phyloP scores from a whole-genome alignment of 176 grass and related monocot genomes.

The Oryza rufipogon region DNA sequence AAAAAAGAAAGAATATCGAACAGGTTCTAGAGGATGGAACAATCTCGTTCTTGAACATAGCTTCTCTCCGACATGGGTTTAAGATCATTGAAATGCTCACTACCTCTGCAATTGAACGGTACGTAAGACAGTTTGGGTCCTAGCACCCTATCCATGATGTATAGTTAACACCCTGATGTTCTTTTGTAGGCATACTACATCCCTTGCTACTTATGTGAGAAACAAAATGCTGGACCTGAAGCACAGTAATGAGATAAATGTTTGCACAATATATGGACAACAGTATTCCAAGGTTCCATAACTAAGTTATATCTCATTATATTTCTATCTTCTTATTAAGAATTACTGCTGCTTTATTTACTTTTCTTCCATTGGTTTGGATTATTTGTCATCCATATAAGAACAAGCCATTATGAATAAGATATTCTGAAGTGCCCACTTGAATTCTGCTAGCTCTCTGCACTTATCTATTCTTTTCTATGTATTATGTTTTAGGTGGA shows the following conservation, averaged over 20 bases:
- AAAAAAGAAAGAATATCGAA: slow-evolving; percentile 79
- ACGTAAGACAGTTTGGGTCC: slow-evolving; percentile 21
- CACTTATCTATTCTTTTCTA: background rate
- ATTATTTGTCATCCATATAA: background rate
- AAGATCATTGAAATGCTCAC: slow-evolving; percentile 69
- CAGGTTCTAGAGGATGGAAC: slow-evolving; percentile 94
- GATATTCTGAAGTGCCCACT: background rate
- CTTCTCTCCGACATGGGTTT: slow-evolving; percentile 90
- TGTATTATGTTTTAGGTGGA: slow-evolving; percentile 43
- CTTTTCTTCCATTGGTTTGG: background rate
- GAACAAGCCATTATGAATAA: slow-evolving; percentile 21
- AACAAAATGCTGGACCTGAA: slow-evolving; percentile 77
- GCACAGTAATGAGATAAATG: slow-evolving; percentile 74
- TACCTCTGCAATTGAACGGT: slow-evolving; percentile 71
- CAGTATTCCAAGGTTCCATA: slow-evolving; percentile 54
- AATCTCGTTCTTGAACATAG: slow-evolving; percentile 82
- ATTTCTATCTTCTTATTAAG: slow-evolving; percentile 20
- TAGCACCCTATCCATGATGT: slow-evolving; percentile 18
- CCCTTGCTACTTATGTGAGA: slow-evolving; percentile 71
- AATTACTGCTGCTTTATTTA: background rate
- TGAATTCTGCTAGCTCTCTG: slow-evolving; percentile 20
- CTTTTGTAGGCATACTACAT: slow-evolving; percentile 75
- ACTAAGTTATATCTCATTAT: background rate
- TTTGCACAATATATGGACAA: slow-evolving; percentile 79
- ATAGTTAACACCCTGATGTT: slow-evolving; percentile 20